Evolutionary conservation across 164 flowering plant genomes (phyloP), one percentile per base, ranked within the genome.

Genomic region (Sedum album): DNA sequence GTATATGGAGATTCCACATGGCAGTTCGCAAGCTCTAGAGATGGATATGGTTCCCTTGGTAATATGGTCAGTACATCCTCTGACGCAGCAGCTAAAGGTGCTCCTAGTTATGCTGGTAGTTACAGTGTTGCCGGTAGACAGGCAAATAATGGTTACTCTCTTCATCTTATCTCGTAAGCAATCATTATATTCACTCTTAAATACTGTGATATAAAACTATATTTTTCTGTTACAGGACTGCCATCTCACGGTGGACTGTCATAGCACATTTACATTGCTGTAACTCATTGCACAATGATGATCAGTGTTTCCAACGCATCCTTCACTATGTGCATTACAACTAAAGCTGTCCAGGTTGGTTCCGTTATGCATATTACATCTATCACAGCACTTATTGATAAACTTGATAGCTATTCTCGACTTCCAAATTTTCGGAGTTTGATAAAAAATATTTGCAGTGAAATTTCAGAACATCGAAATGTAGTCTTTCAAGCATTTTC

Each of bases 1-100:
- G 79, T 78, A 67, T 84, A 85, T 79, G 90, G 83, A 38, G 90
- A 90, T 64, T 72, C 83, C 2, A 85, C 85, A 64, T 88, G 93
- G 96, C 81, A 81, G 41, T 78, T 93, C 39, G 69, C 82, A 66
- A 74, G 80, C 67, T 72, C 89, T 31, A 73, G 79, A 62, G 93
- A 83, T 35, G 82, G 74, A 4, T 70, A 87, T 74, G 78, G 75
- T 66, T 74, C 86, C 35, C 82, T 88, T 77, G 84, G 81, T 68
- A 77, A 78, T 76, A 82, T 76, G 23, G 74, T 81, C 69, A 70
- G 44, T 73, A 76, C 77, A 48, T 33, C 76, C 66, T 74, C 82
- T 7, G 86, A 85, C 64, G 78, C 69, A 60, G 60, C 89, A 21
- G 76, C 78, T 49, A 81, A 72, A 72, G 76, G 65, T 66, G 67